Evolutionary conservation across 2,329 filamentous ascomycete genomes (phyloP), one percentile per base, ranked within the genome.

Genomic region (Bipolaris bicolor): DNA sequence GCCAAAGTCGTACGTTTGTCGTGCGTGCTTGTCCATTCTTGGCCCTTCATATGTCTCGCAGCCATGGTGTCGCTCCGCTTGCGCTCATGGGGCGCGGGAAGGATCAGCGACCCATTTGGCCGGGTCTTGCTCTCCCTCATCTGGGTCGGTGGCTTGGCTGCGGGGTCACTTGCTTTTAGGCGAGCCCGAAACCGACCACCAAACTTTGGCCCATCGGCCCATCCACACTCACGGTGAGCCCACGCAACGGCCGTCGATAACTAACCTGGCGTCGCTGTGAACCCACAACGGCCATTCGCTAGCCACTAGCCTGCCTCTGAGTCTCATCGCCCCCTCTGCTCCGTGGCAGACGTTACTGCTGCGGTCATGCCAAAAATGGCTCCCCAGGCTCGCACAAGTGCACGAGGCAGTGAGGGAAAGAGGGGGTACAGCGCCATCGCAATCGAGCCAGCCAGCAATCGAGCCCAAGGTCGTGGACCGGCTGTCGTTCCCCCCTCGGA

Each of bases 111-210:
- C 57, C 62, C 64, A 63, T 46, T 33, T 52, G 48, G 55, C 52
- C 60, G 64, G 64, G 63, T 56, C 52, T 48, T 52, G 7, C n/a
- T 51, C 36, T 36, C 34, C 37, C 49, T 40, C 10, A 26, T 49
- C 41, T 55, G 55, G 60, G 39, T 46, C 40, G 22, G 55, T 61
- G 60, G 60, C 60, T 62, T 58, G 54, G 45, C 57, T 67, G 65
- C 62, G 68, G 69, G 67, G 64, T 63, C 47, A 45, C 41, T 55
- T 52, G 47, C 56, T 29, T 31, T 31, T 59, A 71, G 69, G 70
- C 70, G 69, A 71, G 58, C 60, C 67, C 68, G 66, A 69, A 57
- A 59, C 58, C 50, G 61, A 57, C 45, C 20, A 59, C 57, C 57
- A 52, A 63, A 49, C 52, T 63, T 45, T 58, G 49, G 58, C 46